Evolutionary conservation across 306 rosid genomes (phyloP).

Genomic region (Quercus wislizeni): DNA sequence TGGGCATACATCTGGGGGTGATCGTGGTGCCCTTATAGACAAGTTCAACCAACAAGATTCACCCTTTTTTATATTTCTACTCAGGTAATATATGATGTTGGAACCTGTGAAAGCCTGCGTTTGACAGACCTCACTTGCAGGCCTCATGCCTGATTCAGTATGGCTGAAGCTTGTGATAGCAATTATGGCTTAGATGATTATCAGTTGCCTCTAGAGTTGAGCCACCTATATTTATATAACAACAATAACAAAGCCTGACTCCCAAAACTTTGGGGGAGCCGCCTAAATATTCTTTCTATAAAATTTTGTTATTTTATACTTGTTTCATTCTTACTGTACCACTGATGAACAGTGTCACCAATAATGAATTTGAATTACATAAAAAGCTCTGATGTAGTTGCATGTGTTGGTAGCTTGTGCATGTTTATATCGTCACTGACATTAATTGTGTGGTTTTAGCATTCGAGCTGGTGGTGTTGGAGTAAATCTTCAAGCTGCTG

Average conservation of each 20-base stretch:
- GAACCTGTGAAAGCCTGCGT: background rate
- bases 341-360: background rate
- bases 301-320: background rate
- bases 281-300: background rate
- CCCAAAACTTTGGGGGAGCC: background rate
- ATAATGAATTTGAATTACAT: background rate
- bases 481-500: conserved; percentile 99
- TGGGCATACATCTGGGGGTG: conserved; percentile 97
- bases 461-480: conserved; percentile 99
- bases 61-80: conserved; percentile 86
- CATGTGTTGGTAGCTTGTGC: background rate
- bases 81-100: conserved; percentile 56
- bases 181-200: background rate
- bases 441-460: conserved; percentile 33
- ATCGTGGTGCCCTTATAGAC: conserved; percentile 96
- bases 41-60: conserved; percentile 68
- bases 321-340: background rate
- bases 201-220: background rate
- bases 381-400: background rate
- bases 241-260: too few species aligned
- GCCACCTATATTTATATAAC: background rate
- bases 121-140: background rate
- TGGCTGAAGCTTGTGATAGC: background rate
- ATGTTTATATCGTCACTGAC: conserved; percentile 16
- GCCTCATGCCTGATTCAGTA: background rate